phyloP scores from a whole-genome alignment of 2,329 filamentous ascomycete species.

The Cercospora janseana region DNA sequence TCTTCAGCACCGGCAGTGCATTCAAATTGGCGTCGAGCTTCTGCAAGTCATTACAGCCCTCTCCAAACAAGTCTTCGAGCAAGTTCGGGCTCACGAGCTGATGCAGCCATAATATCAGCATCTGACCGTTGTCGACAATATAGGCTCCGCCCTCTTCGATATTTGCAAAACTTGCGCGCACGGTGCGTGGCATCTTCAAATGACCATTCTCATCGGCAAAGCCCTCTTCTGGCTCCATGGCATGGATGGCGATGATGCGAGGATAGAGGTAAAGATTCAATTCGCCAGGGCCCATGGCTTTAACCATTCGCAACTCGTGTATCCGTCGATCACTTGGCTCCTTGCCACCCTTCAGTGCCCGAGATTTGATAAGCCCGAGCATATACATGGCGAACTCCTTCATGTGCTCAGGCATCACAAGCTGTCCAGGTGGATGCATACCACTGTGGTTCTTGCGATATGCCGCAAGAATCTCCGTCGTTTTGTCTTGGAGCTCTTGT shows the following conservation, averaged over 20 bases:
- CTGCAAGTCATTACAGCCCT: slow-evolving; percentile 68
- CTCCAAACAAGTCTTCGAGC: slow-evolving; percentile 84
- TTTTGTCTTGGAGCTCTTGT: slow-evolving; percentile 79
- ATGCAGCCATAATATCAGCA: slow-evolving; percentile 89
- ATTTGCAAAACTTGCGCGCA: slow-evolving; percentile 80
- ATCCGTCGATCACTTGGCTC: slow-evolving; percentile 88
- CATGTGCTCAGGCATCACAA: slow-evolving; percentile 91
- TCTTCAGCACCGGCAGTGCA: slow-evolving; percentile 78
- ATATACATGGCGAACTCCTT: slow-evolving; percentile 98
- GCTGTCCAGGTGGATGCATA: slow-evolving; percentile 81
- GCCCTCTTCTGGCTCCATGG: slow-evolving; percentile 79
- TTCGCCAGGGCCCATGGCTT: slow-evolving; percentile 81
- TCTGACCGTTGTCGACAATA: slow-evolving; percentile 91
- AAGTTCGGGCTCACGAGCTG: slow-evolving; percentile 88
- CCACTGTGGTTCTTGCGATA: slow-evolving; percentile 92
- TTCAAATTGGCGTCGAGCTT: slow-evolving; percentile 78
- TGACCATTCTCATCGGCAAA: slow-evolving; percentile 92
- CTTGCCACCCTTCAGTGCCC: slow-evolving; percentile 87
- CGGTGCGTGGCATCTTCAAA: slow-evolving; percentile 73
- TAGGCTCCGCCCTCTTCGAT: slow-evolving; percentile 94
- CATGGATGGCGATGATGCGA: slow-evolving; percentile 87
- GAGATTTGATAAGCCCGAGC: slow-evolving; percentile 81
- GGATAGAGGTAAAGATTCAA: slow-evolving; percentile 92
- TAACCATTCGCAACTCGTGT: slow-evolving; percentile 87
- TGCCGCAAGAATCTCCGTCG: slow-evolving; percentile 84